Evolutionary conservation across 495 filamentous ascomycete genomes (phyloP), one percentile per base, ranked within the genome.

Genomic region (Sphaerosporella brunnea): DNA sequence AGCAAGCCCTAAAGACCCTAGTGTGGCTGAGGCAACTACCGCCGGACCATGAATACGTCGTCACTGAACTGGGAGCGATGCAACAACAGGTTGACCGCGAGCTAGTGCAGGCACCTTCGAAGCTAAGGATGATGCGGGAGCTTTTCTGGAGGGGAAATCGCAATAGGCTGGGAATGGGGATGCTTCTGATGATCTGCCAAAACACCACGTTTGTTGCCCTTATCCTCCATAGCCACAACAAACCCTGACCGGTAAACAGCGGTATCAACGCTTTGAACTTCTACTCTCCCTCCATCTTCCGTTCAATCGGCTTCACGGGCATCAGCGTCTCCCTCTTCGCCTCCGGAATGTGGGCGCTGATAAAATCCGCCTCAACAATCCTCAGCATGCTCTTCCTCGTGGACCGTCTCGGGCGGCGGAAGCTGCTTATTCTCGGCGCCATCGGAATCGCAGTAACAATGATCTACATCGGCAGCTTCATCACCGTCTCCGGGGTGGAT

Each of bases 351-450:
- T 72, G 66, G 41, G 69, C 69, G 10, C 56, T 72, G n/a, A 65
- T 71, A 26, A 70, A 70, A 56, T 59, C 67, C 10, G 44, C 55
- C 13, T 60, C 64, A 40, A 65, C 64, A 34, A 51, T 65, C 18
- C 47, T 59, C 38, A 68, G 64, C 54, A 49, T 69, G 42, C 48
- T 82, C 10, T 81, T 84, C 68, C 67, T 85, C 15, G 75, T 85
- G 51, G 79, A 85, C 50, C 67, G 79, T 40, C 77, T 82, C 52
- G 79, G 80, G 4, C 77, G 80, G 36, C 80, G 81, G 61, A 74
- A 79, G 24, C 69, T 80, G 1, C 65, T 85, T 0, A 64, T 77
- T 8, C 50, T 75, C 0, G 79, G 80, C 3, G 82, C 82, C 43
- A 62, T 66, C 20, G 62, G 79, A 1, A 77, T 79, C 48, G 72